A percentile compares a stretch with the other conserved stretches of the same genome.
Conservation (phyloP, 2,329 filamentous ascomycete genomes). For the Cladosporium oxysporum region DNA sequence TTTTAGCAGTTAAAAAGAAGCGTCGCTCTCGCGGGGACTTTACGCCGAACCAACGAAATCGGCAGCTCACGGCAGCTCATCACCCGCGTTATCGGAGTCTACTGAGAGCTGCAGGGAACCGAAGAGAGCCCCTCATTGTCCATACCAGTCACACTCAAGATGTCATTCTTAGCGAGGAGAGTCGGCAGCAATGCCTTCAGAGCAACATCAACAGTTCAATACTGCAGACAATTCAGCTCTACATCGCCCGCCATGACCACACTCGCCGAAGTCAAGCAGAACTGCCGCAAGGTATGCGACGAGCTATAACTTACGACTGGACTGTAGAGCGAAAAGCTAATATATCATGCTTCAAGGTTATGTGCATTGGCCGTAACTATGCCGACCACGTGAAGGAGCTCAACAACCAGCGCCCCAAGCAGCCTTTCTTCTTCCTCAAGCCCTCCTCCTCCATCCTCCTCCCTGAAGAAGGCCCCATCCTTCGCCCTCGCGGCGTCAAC, state of each 20-base stretch:
- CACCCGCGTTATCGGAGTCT: not conserved
- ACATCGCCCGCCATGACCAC: constrained; percentile 19
- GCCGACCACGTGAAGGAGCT: constrained; percentile 94
- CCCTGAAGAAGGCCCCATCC: constrained; percentile 74
- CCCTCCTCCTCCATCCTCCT: constrained; percentile 82
- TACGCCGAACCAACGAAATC: not conserved
- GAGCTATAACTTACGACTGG: not conserved
- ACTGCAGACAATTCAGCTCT: constrained; percentile 6
- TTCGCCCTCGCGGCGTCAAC: constrained; percentile 78
- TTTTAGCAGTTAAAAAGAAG: not conserved
- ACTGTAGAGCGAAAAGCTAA: not conserved
- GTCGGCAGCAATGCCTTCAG: constrained; percentile 13
- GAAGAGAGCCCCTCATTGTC: constrained; percentile 1
- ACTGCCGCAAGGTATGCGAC: constrained; percentile 49
- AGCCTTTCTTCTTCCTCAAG: constrained; percentile 99
- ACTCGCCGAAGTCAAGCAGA: constrained; percentile 40
- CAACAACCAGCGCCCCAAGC: constrained; percentile 81
- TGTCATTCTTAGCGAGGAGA: constrained; percentile 16
- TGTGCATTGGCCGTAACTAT: constrained; percentile 96
- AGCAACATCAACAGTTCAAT: not conserved
- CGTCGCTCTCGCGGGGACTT: not conserved
- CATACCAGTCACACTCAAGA: constrained; percentile 4
- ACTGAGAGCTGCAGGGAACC: constrained; percentile 3
- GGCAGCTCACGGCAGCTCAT: not conserved
- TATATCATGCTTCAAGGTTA: constrained; percentile 57